phyloP scores from a whole-genome alignment of 306 rosid genomes.

The Cicer pinnatifidum region DNA sequence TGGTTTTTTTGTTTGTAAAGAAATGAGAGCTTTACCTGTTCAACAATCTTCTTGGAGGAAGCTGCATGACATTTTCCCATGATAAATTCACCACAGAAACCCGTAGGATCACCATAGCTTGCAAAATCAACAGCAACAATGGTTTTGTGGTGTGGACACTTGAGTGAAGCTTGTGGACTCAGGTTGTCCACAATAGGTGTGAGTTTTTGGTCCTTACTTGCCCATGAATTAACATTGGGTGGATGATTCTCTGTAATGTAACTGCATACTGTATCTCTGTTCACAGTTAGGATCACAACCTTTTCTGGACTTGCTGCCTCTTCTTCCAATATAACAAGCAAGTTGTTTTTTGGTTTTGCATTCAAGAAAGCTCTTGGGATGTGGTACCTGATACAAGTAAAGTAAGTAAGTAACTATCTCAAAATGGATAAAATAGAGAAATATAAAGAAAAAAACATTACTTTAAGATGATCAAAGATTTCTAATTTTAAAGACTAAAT shows the following conservation, averaged over 20 bases:
- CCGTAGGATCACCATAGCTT: slow-evolving; percentile 77
- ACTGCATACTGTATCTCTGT: slow-evolving; percentile 85
- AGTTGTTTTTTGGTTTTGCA: slow-evolving; percentile 50
- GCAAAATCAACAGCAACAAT: slow-evolving; percentile 66
- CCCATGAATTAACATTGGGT: slow-evolving; percentile 60
- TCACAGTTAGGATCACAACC: slow-evolving; percentile 50
- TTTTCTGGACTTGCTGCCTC: slow-evolving; percentile 50
- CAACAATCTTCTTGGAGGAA: slow-evolving; percentile 51
- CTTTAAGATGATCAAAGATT: too few species aligned
- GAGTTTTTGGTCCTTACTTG: slow-evolving; percentile 49
- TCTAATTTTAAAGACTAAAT: too few species aligned
- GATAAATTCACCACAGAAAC: slow-evolving; percentile 61
- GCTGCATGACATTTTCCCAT: slow-evolving; percentile 62
- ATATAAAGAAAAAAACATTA: neutral
- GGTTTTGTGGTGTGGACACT: slow-evolving; percentile 58
- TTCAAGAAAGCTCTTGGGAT: slow-evolving; percentile 72
- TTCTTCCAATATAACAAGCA: slow-evolving; percentile 81
- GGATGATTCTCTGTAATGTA: slow-evolving; percentile 61
- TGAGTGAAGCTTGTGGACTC: slow-evolving; percentile 50
- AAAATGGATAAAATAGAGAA: neutral
- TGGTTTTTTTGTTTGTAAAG: neutral
- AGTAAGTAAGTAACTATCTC: neutral
- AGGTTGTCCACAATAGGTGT: slow-evolving; percentile 11
- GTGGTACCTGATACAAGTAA: slow-evolving; percentile 66
- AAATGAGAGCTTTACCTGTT: slow-evolving; percentile 45